Evolutionary conservation across 2,329 filamentous ascomycete genomes (phyloP), one percentile per base, ranked within the genome.

Genomic region (Claviceps pusilla): DNA sequence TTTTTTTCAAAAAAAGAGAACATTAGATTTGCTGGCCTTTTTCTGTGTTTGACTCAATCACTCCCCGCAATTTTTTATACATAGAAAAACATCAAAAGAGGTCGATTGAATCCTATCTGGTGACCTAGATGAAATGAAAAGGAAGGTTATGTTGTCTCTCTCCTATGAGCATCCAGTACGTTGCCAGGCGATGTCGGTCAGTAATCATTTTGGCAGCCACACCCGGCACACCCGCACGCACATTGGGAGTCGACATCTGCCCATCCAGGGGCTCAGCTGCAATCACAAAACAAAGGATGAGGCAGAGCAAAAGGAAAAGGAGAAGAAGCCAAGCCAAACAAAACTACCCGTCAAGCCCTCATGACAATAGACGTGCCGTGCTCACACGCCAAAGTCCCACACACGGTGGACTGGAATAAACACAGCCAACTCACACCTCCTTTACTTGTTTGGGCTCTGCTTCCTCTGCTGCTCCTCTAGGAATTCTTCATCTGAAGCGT

Each of bases 401-500:
- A 19, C 31, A 12, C 29, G 3, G 12, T 16, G 19, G 14, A 46
- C 35, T 16, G 19, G 45, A 35, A 53, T 45, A 31, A 50, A 35
- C 37, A 19, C 19, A 19, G 19, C 35, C 24, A 29, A 28, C 28
- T 35, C 14, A 29, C 14, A 37, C 39, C 12, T n/a, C 48, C 48
- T 58, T 63, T 65, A 74, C 64, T 73, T 71, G 58, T 63, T 65
- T 52, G 59, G 55, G 55, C 64, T 58, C 62, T 14, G 35, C 28
- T 66, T 70, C 62, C 69, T 71, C 61, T 73, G 69, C 61, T 73
- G 69, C 62, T 80, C 80, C 57, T 77, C 76, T 52, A 81, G 68
- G 60, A 79, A 85, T 67, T 97, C 91, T 68, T 95, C 87, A 61
- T 97, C 91, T 56, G 88, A 95, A 47, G 89, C 91, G 72, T 96